Conservation (phyloP, 1,284 basidiomycete species). For the Melampsora allii-populina region DNA sequence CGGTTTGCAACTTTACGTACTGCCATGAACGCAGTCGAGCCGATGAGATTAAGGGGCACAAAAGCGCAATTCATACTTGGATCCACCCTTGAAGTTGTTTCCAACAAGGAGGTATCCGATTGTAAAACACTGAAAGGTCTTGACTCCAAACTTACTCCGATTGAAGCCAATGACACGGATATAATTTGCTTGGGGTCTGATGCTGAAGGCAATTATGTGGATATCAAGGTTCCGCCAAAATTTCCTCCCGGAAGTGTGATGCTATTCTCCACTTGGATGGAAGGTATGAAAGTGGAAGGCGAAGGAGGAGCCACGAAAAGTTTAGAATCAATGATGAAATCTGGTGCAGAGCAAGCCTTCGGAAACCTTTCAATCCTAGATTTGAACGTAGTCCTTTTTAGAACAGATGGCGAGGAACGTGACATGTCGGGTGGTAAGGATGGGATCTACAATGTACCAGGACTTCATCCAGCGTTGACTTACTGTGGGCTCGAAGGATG, state of each 20-base stretch:
- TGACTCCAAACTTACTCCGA: constrained; percentile 65
- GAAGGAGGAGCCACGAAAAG: constrained; percentile 65
- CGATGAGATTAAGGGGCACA: constrained; percentile 75
- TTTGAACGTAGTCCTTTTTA: constrained; percentile 75
- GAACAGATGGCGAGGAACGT: constrained; percentile 81
- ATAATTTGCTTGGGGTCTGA: constrained; percentile 60
- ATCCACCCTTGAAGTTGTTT: constrained; percentile 66
- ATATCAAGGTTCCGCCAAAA: constrained; percentile 73
- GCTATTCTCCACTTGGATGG: constrained; percentile 78
- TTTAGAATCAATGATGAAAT: constrained; percentile 14
- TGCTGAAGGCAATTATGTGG: constrained; percentile 66
- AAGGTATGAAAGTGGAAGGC: constrained; percentile 63
- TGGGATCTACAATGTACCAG: constrained; percentile 75
- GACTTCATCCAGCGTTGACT: constrained; percentile 63
- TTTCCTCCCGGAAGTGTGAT: constrained; percentile 91
- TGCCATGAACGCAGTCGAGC: constrained; percentile 61
- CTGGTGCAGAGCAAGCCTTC: constrained; percentile 69
- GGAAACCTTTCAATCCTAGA: constrained; percentile 61
- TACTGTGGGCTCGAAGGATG: constrained; percentile 94
- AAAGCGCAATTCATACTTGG: constrained; percentile 76
- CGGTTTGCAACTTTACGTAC: not conserved
- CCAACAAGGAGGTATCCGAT: constrained; percentile 63
- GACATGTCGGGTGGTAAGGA: constrained; percentile 67
- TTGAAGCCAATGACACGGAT: constrained; percentile 57
- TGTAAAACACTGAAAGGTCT: constrained; percentile 66